Evolutionary conservation across 805 yeast species (phyloP).

Genomic region (Candida cerambycidarum): DNA sequence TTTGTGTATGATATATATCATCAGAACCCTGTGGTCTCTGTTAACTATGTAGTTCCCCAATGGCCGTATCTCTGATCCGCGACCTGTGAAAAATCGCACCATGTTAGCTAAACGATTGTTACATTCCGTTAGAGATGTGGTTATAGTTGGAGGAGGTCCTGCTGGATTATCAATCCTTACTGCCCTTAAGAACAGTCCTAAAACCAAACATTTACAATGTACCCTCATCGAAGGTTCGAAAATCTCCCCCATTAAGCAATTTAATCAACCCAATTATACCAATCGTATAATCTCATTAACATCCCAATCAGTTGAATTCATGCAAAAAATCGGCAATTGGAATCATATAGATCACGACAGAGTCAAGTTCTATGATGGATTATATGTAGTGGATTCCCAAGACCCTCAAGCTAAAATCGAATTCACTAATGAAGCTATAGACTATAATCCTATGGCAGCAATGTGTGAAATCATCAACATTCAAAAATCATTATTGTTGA

Average conservation of each 20-base stretch:
- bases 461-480: conserved; percentile 89
- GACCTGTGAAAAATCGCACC: conserved; percentile 4
- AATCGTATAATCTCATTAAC: conserved; percentile 87
- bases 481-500: conserved; percentile 66
- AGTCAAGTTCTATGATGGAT: conserved; percentile 74
- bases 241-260: conserved; percentile 50
- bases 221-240: conserved; percentile 74
- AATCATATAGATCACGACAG: conserved; percentile 65
- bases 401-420: conserved; percentile 59
- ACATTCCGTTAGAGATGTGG: conserved; percentile 54
- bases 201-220: conserved; percentile 58
- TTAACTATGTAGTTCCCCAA: no score
- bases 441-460: conserved; percentile 49
- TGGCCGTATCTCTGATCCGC: no score
- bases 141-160: conserved; percentile 95
- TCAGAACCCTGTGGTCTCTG: no score
- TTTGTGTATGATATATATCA: no score
- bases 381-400: conserved; percentile 83
- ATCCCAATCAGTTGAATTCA: conserved; percentile 68
- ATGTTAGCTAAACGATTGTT: conserved; percentile 6
- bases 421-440: conserved; percentile 60
- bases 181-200: conserved; percentile 69
- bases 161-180: conserved; percentile 89
- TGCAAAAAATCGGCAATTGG: conserved; percentile 77
- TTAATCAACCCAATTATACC: conserved; percentile 57